These are phyloP conservation scores for Colletotrichum theobromicola DNA, from an alignment of 2,329 filamentous ascomycete genomes.

Conservation along the genomic window DNA sequence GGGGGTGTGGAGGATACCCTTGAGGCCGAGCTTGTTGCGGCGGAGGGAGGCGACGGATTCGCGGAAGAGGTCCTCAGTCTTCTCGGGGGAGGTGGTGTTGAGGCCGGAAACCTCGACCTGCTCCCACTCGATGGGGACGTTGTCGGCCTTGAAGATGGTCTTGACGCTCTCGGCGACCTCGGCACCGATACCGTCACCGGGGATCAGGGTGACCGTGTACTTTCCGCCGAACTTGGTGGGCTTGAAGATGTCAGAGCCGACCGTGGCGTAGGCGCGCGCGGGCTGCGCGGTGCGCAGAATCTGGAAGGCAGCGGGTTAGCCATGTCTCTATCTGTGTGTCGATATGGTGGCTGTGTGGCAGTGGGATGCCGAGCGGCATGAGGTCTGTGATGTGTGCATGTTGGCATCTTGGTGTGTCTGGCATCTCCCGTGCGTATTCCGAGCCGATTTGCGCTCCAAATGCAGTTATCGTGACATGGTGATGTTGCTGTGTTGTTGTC, in stretches of 20 bases:
- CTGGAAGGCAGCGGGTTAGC: slow-evolving; percentile 34
- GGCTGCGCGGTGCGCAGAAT: slow-evolving; percentile 54
- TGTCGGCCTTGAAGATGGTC: slow-evolving; percentile 99
- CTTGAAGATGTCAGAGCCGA: slow-evolving; percentile 97
- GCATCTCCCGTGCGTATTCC: neutral
- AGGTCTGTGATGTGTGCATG: slow-evolving; percentile 50
- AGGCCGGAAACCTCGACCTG: slow-evolving; percentile 95
- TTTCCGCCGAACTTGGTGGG: slow-evolving; percentile 98
- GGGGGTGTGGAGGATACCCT: slow-evolving; percentile 98
- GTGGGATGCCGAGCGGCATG: slow-evolving; percentile 33
- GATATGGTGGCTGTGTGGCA: neutral
- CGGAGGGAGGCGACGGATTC: slow-evolving; percentile 94
- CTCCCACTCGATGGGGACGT: slow-evolving; percentile 98
- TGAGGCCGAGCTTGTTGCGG: slow-evolving; percentile 98
- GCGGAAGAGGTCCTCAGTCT: slow-evolving; percentile 93
- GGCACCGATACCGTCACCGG: slow-evolving; percentile 97
- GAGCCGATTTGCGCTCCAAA: neutral
- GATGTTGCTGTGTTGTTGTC: neutral
- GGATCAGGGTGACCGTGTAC: slow-evolving; percentile 98
- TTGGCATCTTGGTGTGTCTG: neutral
- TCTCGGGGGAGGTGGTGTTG: slow-evolving; percentile 77
- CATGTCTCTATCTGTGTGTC: slow-evolving; percentile 28
- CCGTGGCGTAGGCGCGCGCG: slow-evolving; percentile 73
- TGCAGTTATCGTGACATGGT: neutral
- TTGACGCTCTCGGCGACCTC: slow-evolving; percentile 98